These are phyloP conservation scores for Cymbopogon flexuosus DNA, from an alignment of 202 grass and related monocot species.

Conservation along the genomic window DNA sequence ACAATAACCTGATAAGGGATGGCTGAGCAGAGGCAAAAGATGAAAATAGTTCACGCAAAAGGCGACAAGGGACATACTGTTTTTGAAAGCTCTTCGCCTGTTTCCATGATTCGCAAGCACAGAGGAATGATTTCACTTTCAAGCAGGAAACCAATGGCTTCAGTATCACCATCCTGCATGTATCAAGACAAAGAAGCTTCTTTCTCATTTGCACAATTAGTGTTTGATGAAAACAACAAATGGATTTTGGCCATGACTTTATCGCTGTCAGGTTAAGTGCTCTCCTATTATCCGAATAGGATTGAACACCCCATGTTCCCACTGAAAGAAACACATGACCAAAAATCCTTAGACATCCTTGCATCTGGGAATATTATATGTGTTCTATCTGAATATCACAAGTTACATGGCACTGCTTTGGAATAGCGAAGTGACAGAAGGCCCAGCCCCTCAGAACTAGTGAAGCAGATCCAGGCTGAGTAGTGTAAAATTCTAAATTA, in stretches of 20 bases:
- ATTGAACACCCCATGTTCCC: background rate
- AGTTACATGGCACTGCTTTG: background rate
- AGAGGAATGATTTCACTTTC: constrained; percentile 61
- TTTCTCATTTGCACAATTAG: constrained; percentile 2
- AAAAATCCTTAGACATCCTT: background rate
- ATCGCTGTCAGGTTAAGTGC: background rate
- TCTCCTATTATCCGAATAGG: background rate
- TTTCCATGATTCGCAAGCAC: constrained; percentile 69
- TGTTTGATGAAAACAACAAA: constrained; percentile 15
- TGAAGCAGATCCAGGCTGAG: background rate
- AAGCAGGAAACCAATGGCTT: constrained; percentile 59
- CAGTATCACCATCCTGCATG: constrained; percentile 48
- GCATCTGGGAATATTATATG: background rate
- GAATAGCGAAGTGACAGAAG: background rate
- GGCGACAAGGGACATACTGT: constrained; percentile 41
- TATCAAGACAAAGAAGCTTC: constrained; percentile 14
- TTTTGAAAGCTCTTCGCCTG: constrained; percentile 70
- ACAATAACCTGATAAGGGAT: background rate
- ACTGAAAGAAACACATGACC: background rate
- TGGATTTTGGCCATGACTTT: background rate
- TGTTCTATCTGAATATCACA: background rate
- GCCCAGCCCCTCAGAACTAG: background rate
- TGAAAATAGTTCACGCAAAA: background rate
- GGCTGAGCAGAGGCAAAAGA: constrained; percentile 18
- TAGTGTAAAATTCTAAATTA: constrained; percentile 29